Evolutionary conservation across 441 rosid species (phyloP), one percentile per base, ranked within the genome.

Genomic region (Eruca vesicaria): DNA sequence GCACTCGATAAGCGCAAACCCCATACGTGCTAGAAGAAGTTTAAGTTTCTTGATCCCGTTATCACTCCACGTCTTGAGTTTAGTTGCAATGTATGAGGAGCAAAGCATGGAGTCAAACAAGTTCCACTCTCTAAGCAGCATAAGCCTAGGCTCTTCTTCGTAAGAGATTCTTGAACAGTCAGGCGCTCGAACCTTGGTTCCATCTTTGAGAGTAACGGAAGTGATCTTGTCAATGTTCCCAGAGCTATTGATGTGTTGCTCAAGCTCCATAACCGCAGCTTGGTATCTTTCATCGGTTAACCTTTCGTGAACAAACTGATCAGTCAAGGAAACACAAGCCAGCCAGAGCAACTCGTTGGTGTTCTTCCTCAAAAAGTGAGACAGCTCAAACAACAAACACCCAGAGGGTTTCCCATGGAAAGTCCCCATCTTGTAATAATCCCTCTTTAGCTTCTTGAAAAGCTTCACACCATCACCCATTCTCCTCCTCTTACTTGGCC

Each of bases 371-470:
- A 89, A 63, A 31, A 82, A 72, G 76, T 95, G 92, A 0, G 98
- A 90, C 41, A 95, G 75, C 63, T 93, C 96, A 74, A 88, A 90
- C 91, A 91, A 82, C 82, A 93, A 80, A 29, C 90, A 87, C n/a
- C 99, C 98, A 0, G 98, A 95, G 20, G 99, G 95, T 80, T 89
- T 93, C 26, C 99, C 99, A 77, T 93, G 98, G 63, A 93, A 93
- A 21, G 94, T 93, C 56, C 97, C 99, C 93, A 86, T 84, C 15
- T 77, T 76, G 78, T 95, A 93, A 69, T 95, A 95, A 69, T 86
- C 89, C 77, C 84, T 88, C 81, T 87, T 95, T 62, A 90, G 80
- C 79, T 87, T 91, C 84, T 80, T 90, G 59, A 87, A 87, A 56
- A 84, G 78, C 84, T 79, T 85, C 75, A 85, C 92, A 57, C 86